Conservation (phyloP, 2,329 filamentous ascomycete genomes). For the Phoma sp. region DNA sequence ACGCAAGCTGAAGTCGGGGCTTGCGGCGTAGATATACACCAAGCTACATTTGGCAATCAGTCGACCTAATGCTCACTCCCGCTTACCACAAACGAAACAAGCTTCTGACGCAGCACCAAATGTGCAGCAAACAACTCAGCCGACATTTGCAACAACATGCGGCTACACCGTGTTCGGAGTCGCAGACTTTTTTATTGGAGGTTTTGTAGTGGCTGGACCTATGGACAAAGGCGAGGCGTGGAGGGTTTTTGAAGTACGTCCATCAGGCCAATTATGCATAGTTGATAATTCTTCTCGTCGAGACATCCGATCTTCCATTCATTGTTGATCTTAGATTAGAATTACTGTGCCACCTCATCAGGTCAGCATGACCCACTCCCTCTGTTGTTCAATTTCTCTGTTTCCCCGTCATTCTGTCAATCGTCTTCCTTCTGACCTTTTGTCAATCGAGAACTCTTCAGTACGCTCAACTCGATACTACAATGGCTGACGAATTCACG, state of each 20-base stretch:
- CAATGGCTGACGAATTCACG: constrained; percentile 22
- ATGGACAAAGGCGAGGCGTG: constrained; percentile 6
- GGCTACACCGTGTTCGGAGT: constrained; percentile 15
- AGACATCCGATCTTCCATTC: constrained; percentile 3
- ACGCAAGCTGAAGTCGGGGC: constrained; percentile 14
- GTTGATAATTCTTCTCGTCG: constrained; percentile 8
- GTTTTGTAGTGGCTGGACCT: constrained; percentile 14
- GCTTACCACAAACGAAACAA: constrained; percentile 22
- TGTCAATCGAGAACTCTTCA: constrained; percentile 10
- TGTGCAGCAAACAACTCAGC: constrained; percentile 22
- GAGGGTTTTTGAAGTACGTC: constrained; percentile 4
- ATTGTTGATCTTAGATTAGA: constrained; percentile 4
- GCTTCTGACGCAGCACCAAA: constrained; percentile 27
- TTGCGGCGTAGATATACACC: constrained; percentile 24
- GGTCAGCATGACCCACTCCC: constrained; percentile 15
- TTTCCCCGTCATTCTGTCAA: constrained; percentile 11
- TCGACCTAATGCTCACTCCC: constrained; percentile 5
- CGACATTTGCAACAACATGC: constrained; percentile 6
- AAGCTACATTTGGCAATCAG: constrained; percentile 18
- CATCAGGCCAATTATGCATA: constrained; percentile 9
- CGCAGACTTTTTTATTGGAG: constrained; percentile 7
- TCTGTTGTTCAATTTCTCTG: constrained; percentile 9
- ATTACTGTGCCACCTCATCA: constrained; percentile 17
- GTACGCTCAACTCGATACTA: constrained; percentile 13
- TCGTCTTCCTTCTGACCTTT: constrained; percentile 8